phyloP scores from a whole-genome alignment of 331 rosid genomes.

The Dryas integrifolia region DNA sequence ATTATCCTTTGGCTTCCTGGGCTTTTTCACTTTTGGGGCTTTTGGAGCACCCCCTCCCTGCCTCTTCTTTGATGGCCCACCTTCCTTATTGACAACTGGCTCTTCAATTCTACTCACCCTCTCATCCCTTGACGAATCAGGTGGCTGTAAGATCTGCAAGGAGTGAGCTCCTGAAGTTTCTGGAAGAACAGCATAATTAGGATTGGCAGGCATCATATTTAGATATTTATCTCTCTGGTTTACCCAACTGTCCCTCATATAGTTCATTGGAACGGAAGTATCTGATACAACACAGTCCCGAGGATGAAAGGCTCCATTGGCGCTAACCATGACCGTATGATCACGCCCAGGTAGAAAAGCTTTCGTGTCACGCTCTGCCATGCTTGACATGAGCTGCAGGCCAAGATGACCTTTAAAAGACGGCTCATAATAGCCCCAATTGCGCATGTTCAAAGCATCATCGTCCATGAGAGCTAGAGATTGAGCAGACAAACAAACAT shows the following conservation, averaged over 20 bases:
- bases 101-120: slow-evolving; percentile 55
- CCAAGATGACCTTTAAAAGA: slow-evolving; percentile 79
- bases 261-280: slow-evolving; percentile 50
- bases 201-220: slow-evolving; percentile 65
- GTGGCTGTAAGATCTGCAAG: slow-evolving; percentile 58
- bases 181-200: slow-evolving; percentile 56
- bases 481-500: slow-evolving; percentile 30
- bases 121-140: slow-evolving; percentile 55
- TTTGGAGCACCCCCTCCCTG: slow-evolving; percentile 45
- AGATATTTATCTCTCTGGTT: slow-evolving; percentile 66
- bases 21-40: slow-evolving; percentile 66
- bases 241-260: slow-evolving; percentile 72
- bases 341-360: slow-evolving; percentile 71
- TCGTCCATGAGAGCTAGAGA: slow-evolving; percentile 85
- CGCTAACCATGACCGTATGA: slow-evolving; percentile 46
- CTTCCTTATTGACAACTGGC: slow-evolving; percentile 50
- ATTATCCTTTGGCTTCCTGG: slow-evolving; percentile 67
- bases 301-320: slow-evolving; percentile 60
- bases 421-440: slow-evolving; percentile 96
- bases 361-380: slow-evolving; percentile 75
- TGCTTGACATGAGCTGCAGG: slow-evolving; percentile 87
- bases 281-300: slow-evolving; percentile 68
- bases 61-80: slow-evolving; percentile 62
- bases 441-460: slow-evolving; percentile 86
- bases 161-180: slow-evolving; percentile 61